A percentile compares a stretch with the other conserved stretches of the same genome.
Conservation (phyloP, 305 asterid genomes). For the Fraxinus velutina region DNA sequence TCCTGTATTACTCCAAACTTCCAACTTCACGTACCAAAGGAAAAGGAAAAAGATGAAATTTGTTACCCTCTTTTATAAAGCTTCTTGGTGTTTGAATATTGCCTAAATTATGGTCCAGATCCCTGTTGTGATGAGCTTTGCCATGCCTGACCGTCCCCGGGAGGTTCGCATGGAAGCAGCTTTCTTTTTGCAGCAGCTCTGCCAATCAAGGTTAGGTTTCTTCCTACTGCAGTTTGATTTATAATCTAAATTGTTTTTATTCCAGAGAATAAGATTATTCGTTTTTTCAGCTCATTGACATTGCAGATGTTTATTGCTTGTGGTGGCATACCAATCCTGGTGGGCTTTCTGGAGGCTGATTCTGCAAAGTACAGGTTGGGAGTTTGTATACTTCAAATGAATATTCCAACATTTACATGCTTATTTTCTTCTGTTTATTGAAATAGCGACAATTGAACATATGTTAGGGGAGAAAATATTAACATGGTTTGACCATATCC, state of each 20-base stretch:
- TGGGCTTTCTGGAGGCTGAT: conserved; percentile 98
- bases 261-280: conserved; percentile 17
- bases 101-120: conserved; percentile 46
- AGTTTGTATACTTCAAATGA: conserved; percentile 4
- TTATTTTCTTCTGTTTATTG: neutral
- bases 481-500: neutral
- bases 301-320: conserved; percentile 97
- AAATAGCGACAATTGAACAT: neutral
- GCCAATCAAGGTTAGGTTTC: conserved; percentile 79
- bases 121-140: conserved; percentile 92
- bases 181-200: conserved; percentile 86
- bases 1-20: neutral
- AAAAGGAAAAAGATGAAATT: neutral
- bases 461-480: neutral
- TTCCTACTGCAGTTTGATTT: conserved; percentile 11
- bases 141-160: conserved; percentile 84
- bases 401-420: neutral
- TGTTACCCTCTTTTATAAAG: neutral
- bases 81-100: conserved; percentile 6
- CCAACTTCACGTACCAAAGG: neutral
- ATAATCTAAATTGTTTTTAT: conserved; percentile 22
- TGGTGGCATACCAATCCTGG: conserved; percentile 92
- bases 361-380: conserved; percentile 88
- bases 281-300: conserved; percentile 73
- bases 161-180: conserved; percentile 99